Evolutionary conservation across 169 alveolate species (phyloP).

Genomic region (Eimeria necatrix): DNA sequence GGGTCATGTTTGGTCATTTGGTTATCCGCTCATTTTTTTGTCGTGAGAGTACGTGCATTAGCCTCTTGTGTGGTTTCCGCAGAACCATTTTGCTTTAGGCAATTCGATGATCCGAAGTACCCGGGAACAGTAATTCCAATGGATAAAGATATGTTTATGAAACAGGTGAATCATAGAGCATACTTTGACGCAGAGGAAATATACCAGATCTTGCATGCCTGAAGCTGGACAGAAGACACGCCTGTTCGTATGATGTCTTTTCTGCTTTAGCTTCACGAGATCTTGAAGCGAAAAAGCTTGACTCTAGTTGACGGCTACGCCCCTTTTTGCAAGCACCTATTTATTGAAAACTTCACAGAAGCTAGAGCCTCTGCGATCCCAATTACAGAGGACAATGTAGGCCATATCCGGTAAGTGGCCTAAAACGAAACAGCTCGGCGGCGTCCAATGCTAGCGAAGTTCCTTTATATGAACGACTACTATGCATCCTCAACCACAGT

Average conservation of each 20-base stretch:
- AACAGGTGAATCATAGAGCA: conserved; percentile 39
- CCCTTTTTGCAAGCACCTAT: conserved; percentile 98
- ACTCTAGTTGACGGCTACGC: conserved; percentile 96
- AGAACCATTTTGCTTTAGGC: conserved; percentile 77
- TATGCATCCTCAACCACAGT: not conserved
- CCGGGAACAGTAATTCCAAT: conserved; percentile 69
- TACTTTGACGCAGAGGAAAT: not conserved
- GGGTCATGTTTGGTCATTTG: too few relatives aligned
- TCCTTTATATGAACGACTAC: not conserved
- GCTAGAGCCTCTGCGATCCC: conserved; percentile 92
- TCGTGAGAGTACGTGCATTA: too few relatives aligned
- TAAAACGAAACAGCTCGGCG: not conserved
- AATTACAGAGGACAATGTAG: conserved; percentile 94
- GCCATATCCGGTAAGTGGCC: conserved; percentile 85
- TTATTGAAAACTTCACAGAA: conserved; percentile 96
- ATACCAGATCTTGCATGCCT: not conserved
- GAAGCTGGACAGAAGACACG: not conserved
- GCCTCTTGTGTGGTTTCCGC: conserved; percentile 24
- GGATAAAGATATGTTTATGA: conserved; percentile 44
- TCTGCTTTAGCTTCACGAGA: conserved; percentile 77
- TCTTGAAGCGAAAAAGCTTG: conserved; percentile 79
- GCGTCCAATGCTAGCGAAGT: not conserved
- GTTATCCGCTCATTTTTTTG: too few relatives aligned
- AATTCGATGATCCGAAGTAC: conserved; percentile 72
- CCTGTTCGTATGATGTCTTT: not conserved